Evolutionary conservation across 2,329 filamentous ascomycete genomes (phyloP).

Genomic region (Talaromyces piceae): DNA sequence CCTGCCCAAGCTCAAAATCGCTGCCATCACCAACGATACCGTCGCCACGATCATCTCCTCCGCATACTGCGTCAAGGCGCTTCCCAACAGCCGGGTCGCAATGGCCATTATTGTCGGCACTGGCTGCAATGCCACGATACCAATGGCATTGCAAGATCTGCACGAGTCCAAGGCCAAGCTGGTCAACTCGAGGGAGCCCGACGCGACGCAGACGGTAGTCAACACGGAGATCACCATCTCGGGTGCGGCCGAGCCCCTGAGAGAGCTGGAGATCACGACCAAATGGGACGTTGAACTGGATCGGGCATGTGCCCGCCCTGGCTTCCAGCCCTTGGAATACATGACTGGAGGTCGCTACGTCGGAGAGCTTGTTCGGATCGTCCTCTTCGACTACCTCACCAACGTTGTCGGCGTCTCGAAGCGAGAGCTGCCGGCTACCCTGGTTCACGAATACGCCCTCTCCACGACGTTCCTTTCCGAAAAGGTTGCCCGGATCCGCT

Average conservation of each 20-base stretch:
- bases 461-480: constrained; percentile 68
- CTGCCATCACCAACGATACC: constrained; percentile 73
- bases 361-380: constrained; percentile 65
- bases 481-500: constrained; percentile 50
- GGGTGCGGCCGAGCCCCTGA: constrained; percentile 61
- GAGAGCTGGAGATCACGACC: constrained; percentile 53
- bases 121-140: constrained; percentile 73
- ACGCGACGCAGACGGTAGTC: constrained; percentile 61
- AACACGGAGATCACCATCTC: constrained; percentile 83
- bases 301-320: constrained; percentile 58
- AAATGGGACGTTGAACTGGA: constrained; percentile 65
- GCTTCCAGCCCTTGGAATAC: constrained; percentile 77
- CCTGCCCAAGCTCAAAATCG: constrained; percentile 61
- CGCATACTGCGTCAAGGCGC: constrained; percentile 60
- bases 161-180: constrained; percentile 54
- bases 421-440: constrained; percentile 44
- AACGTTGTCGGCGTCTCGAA: constrained; percentile 33
- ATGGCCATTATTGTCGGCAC: constrained; percentile 81
- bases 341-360: constrained; percentile 75
- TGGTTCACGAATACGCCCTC: constrained; percentile 55
- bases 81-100: constrained; percentile 55
- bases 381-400: constrained; percentile 59
- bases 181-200: constrained; percentile 40
- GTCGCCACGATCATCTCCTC: constrained; percentile 73
- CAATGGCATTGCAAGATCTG: constrained; percentile 57